phyloP scores from a whole-genome alignment of 768 basidiomycete species.

The Boletus sp. region DNA sequence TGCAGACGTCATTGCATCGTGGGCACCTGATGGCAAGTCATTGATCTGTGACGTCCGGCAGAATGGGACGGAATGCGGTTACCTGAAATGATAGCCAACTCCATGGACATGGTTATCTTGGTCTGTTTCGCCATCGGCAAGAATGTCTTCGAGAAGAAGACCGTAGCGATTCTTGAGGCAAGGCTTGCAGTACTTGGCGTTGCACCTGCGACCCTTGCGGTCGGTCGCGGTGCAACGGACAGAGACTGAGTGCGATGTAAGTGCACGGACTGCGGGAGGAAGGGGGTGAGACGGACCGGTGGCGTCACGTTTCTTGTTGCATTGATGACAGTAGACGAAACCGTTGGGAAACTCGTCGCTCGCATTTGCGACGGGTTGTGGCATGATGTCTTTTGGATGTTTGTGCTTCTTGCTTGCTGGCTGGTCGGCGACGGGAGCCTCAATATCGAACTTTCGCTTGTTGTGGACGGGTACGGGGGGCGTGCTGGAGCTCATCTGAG shows the following conservation, averaged over 20 bases:
- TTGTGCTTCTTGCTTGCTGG: conserved; percentile 21
- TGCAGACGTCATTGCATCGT: conserved; percentile 62
- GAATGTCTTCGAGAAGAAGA: conserved; percentile 39
- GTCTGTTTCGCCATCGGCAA: conserved; percentile 33
- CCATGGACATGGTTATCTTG: conserved; percentile 27
- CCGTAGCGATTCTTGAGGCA: conserved; percentile 72
- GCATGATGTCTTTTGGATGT: conserved; percentile 27
- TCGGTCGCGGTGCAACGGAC: conserved; percentile 38
- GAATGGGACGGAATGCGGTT: conserved; percentile 11
- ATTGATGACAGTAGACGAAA: conserved; percentile 68
- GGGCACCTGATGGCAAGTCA: conserved; percentile 52
- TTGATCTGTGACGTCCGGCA: conserved; percentile 10
- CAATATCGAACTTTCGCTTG: conserved; percentile 51
- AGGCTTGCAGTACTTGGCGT: conserved; percentile 55
- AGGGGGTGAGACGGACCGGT: conserved; percentile 37
- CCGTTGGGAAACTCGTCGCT: conserved; percentile 35
- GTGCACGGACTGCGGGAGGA: neutral
- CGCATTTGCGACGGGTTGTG: conserved; percentile 17
- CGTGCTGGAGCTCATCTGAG: conserved; percentile 32
- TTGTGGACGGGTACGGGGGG: conserved; percentile 27
- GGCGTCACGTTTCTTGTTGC: conserved; percentile 56
- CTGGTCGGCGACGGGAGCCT: conserved; percentile 13
- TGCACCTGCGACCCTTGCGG: conserved; percentile 43
- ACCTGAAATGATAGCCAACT: conserved; percentile 53
- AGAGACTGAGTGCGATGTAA: conserved; percentile 24